Conservation (phyloP, 495 filamentous ascomycete genomes). For the Hamigera avellanea region DNA sequence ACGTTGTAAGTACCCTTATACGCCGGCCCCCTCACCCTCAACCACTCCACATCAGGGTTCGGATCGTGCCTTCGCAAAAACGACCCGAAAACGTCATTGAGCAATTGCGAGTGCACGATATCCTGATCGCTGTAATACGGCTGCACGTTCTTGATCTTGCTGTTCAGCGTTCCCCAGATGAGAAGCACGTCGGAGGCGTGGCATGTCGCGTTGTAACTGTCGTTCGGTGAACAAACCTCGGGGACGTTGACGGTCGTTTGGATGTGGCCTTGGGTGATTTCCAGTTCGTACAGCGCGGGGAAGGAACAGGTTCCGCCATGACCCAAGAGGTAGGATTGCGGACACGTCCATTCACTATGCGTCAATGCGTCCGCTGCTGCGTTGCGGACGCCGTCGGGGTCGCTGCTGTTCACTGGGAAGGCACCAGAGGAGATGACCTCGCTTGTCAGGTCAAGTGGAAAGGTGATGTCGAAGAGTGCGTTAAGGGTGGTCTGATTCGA, state of each 20-base stretch:
- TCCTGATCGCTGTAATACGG: slow-evolving; percentile 13
- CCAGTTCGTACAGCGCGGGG: slow-evolving; percentile 12
- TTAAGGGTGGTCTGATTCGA: too few relatives aligned
- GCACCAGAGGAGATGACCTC: too few relatives aligned
- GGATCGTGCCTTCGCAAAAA: slow-evolving; percentile 15
- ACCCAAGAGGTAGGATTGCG: slow-evolving; percentile 15
- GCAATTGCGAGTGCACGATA: slow-evolving; percentile 14
- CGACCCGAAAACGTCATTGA: slow-evolving; percentile 17
- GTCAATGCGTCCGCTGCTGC: too few relatives aligned
- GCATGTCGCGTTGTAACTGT: slow-evolving; percentile 17
- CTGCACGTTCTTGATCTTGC: slow-evolving; percentile 15
- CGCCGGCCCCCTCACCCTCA: too few relatives aligned
- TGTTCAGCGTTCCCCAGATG: slow-evolving; percentile 20
- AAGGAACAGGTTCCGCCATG: slow-evolving; percentile 4
- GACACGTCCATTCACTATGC: slow-evolving; percentile 17
- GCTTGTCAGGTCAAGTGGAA: too few relatives aligned
- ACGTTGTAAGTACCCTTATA: too few relatives aligned
- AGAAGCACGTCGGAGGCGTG: slow-evolving; percentile 18
- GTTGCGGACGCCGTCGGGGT: too few relatives aligned
- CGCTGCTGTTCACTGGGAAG: too few relatives aligned
- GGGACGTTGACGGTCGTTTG: slow-evolving; percentile 9
- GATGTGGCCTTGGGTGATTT: slow-evolving; percentile 16
- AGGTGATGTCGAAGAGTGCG: too few relatives aligned
- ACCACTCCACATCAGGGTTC: slow-evolving; percentile 18
- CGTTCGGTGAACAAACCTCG: slow-evolving; percentile 17